Conservation (phyloP, 176 grass and related monocot species). For the Lolium multiflorum region DNA sequence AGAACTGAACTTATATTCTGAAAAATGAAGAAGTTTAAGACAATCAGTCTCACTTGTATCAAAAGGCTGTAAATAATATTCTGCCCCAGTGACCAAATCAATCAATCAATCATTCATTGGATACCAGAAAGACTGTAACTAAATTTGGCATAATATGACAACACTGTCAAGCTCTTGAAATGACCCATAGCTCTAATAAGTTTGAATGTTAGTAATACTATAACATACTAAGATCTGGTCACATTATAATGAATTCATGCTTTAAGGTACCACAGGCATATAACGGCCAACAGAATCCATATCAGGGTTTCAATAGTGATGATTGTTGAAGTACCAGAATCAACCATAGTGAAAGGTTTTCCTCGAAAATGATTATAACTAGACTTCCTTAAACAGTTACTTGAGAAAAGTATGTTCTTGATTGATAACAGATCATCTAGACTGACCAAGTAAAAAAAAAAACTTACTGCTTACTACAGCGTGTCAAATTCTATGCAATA, state of each 20-base stretch:
- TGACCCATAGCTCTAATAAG: neutral
- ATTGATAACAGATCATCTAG: neutral
- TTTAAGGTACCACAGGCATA: neutral
- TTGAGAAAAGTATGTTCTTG: neutral
- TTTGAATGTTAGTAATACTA: neutral
- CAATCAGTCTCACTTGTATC: neutral
- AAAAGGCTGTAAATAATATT: neutral
- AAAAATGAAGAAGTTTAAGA: neutral
- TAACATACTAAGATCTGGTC: neutral
- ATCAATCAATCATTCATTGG: neutral
- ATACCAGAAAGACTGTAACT: neutral
- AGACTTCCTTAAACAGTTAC: constrained; percentile 5
- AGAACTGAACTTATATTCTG: constrained; percentile 74
- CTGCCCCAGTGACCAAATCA: neutral
- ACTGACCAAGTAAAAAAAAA: constrained; percentile 5
- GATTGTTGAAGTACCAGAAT: neutral
- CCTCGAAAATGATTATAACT: neutral
- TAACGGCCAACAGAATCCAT: neutral
- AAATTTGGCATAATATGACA: constrained; percentile 2
- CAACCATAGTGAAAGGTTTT: neutral
- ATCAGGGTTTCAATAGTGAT: neutral
- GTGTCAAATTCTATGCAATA: neutral
- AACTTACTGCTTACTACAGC: neutral
- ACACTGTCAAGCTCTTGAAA: neutral
- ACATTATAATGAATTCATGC: neutral